Evolutionary conservation across 2,329 filamentous ascomycete species (phyloP).

Genomic region (Triangularia setosa): DNA sequence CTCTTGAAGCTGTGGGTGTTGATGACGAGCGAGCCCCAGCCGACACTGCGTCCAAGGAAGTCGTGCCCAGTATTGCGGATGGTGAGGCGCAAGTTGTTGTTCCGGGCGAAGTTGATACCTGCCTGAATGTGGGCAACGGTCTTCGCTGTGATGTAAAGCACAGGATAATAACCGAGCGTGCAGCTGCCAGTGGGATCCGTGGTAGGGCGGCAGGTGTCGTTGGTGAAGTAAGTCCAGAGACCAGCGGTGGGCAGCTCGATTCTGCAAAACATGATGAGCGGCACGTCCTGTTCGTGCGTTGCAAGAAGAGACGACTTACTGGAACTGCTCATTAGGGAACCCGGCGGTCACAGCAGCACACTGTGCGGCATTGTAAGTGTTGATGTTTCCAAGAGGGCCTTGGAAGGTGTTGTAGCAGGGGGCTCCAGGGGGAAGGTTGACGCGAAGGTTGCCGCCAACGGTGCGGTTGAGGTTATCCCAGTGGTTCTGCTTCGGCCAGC

Average conservation of each 20-base stretch:
- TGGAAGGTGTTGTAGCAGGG: slow-evolving; percentile 37
- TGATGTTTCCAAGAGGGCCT: slow-evolving; percentile 35
- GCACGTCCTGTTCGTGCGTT: too few relatives aligned
- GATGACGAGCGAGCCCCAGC: slow-evolving; percentile 53
- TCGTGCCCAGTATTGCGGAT: slow-evolving; percentile 58
- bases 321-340: slow-evolving; percentile 36
- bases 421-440: slow-evolving; percentile 31
- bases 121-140: slow-evolving; percentile 31
- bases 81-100: slow-evolving; percentile 49
- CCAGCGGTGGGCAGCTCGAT: slow-evolving; percentile 26
- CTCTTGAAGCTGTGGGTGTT: slow-evolving; percentile 55
- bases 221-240: slow-evolving; percentile 42
- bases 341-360: slow-evolving; percentile 32
- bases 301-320: slow-evolving; percentile 28
- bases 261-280: slow-evolving; percentile 3
- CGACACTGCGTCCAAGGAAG: slow-evolving; percentile 56
- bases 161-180: slow-evolving; percentile 38
- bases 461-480: slow-evolving; percentile 33
- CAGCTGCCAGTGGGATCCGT: slow-evolving; percentile 32
- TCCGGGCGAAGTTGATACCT: slow-evolving; percentile 38
- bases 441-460: slow-evolving; percentile 34
- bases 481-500: slow-evolving; percentile 25
- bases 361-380: slow-evolving; percentile 35
- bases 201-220: slow-evolving; percentile 39
- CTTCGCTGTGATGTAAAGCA: slow-evolving; percentile 34